phyloP scores from a whole-genome alignment of 352 stramenopile species.

The Phytophthora pisi region DNA sequence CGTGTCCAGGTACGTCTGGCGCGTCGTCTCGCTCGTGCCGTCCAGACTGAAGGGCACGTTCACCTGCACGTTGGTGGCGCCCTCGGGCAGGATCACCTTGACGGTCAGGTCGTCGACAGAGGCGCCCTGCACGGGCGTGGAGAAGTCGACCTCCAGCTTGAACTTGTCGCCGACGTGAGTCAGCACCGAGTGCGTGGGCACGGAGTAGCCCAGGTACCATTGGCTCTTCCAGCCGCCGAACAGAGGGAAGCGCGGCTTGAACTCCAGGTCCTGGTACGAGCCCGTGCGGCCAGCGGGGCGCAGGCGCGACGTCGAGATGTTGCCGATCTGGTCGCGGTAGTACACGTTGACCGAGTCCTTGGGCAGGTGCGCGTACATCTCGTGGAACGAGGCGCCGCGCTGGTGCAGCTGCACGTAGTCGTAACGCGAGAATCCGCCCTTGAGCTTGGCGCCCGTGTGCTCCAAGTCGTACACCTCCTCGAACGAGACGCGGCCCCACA shows the following conservation, averaged over 20 bases:
- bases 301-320: slow-evolving; percentile 86
- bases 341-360: slow-evolving; percentile 88
- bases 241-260: slow-evolving; percentile 87
- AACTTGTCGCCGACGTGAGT: slow-evolving; percentile 67
- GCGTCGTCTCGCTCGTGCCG: slow-evolving; percentile 53
- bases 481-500: slow-evolving; percentile 89
- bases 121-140: slow-evolving; percentile 76
- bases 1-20: slow-evolving; percentile 89
- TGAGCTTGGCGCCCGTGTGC: slow-evolving; percentile 86
- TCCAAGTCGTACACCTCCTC: slow-evolving; percentile 90
- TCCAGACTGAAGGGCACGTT: slow-evolving; percentile 80
- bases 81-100: slow-evolving; percentile 89
- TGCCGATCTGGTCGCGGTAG: slow-evolving; percentile 92
- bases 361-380: slow-evolving; percentile 71
- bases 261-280: slow-evolving; percentile 71
- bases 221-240: slow-evolving; percentile 91
- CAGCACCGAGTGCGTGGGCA: slow-evolving; percentile 83
- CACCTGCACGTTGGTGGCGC: slow-evolving; percentile 77
- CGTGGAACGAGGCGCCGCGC: slow-evolving; percentile 77
- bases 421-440: slow-evolving; percentile 87
- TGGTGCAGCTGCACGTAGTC: slow-evolving; percentile 78
- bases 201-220: slow-evolving; percentile 90
- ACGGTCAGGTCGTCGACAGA: slow-evolving; percentile 86
- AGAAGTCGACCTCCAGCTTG: slow-evolving; percentile 88
- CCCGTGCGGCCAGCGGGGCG: slow-evolving; percentile 41